Evolutionary conservation across 2,329 filamentous ascomycete species (phyloP).

Genomic region (Onygenales sp.): DNA sequence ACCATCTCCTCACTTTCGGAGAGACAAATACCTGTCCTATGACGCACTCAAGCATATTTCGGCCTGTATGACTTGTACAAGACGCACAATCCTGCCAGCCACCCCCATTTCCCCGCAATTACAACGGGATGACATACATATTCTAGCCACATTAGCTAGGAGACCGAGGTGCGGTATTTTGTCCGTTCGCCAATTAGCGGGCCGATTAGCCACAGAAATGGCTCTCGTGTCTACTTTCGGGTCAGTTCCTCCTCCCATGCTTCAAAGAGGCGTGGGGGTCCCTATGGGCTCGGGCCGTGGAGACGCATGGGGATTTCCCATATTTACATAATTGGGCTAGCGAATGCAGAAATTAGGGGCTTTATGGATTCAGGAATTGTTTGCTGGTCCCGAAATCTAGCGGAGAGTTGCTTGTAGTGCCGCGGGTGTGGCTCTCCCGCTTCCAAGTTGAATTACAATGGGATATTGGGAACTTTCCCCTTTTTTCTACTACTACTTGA

Average conservation of each 20-base stretch:
- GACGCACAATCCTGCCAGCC: neutral
- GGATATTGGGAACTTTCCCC: too few species aligned
- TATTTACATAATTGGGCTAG: slow-evolving; percentile 2
- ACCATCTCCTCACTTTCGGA: too few species aligned
- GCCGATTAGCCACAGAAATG: neutral
- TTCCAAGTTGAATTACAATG: too few species aligned
- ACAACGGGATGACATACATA: neutral
- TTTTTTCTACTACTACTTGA: too few species aligned
- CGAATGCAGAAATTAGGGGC: neutral
- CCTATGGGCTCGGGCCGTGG: neutral
- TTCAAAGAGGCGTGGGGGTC: neutral
- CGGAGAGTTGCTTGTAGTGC: neutral
- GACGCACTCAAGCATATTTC: too few species aligned
- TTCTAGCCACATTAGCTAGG: neutral
- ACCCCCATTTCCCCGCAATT: slow-evolving; percentile 3
- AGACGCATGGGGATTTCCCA: neutral
- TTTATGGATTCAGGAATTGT: neutral
- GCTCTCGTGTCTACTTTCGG: neutral
- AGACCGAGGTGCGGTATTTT: neutral
- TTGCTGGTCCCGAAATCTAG: neutral
- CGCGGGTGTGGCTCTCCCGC: too few species aligned
- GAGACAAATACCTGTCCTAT: too few species aligned
- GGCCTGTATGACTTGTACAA: neutral
- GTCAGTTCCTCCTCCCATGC: neutral
- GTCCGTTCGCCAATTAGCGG: neutral